Evolutionary conservation across 495 filamentous ascomycete species (phyloP).

Genomic region (Schizothecium vesticola): DNA sequence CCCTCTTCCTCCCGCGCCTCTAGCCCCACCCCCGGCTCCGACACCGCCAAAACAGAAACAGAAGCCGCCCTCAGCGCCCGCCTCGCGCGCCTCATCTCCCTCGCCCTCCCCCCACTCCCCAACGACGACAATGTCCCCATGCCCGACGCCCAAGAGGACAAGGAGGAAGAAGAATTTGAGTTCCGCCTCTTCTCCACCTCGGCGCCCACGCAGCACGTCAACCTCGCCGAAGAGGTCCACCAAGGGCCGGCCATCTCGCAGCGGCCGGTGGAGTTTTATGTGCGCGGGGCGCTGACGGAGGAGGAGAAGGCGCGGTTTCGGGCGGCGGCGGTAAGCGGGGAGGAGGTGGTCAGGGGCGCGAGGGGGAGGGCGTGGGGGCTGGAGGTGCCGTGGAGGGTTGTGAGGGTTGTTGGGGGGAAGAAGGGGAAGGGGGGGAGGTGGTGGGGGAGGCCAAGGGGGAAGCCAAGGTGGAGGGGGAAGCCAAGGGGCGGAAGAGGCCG

Average conservation of each 20-base stretch:
- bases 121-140: background rate
- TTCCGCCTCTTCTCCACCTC: constrained; percentile 51
- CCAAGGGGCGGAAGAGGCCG: constrained; percentile 34
- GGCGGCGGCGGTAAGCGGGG: constrained; percentile 39
- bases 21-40: constrained; percentile 1
- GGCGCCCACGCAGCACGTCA: constrained; percentile 29
- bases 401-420: constrained; percentile 23
- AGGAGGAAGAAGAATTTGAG: constrained; percentile 36
- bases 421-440: background rate
- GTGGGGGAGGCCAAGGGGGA: background rate
- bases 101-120: constrained; percentile 21
- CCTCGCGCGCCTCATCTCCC: constrained; percentile 35
- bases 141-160: constrained; percentile 7
- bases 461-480: background rate
- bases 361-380: constrained; percentile 45
- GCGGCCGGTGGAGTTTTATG: constrained; percentile 42
- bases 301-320: constrained; percentile 29
- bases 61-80: constrained; percentile 36
- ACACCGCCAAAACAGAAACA: constrained; percentile 17
- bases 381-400: constrained; percentile 52
- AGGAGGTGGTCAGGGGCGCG: constrained; percentile 37
- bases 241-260: constrained; percentile 36
- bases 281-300: constrained; percentile 32
- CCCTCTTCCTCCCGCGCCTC: constrained; percentile 22
- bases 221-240: constrained; percentile 24